These are phyloP conservation scores for Neurospora sp. DNA, from an alignment of 495 filamentous ascomycete species.

Conservation along the genomic window DNA sequence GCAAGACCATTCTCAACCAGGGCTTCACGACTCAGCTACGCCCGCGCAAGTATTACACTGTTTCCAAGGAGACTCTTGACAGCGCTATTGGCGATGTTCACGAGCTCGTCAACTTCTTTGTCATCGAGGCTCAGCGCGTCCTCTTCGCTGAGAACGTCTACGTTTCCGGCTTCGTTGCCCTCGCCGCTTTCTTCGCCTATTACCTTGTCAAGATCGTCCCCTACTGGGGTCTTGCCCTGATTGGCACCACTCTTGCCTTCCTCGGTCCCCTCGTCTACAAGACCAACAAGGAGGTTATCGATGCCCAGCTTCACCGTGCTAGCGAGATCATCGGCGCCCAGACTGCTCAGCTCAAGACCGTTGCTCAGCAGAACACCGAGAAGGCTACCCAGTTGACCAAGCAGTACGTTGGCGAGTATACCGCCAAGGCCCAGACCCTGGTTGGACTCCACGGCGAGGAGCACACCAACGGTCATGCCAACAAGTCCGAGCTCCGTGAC, in stretches of 20 bases:
- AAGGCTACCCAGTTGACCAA: slow-evolving; percentile 67
- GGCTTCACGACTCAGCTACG: slow-evolving; percentile 81
- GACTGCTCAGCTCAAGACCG: slow-evolving; percentile 65
- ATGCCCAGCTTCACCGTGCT: slow-evolving; percentile 64
- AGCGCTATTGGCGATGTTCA: slow-evolving; percentile 71
- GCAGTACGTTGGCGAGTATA: slow-evolving; percentile 74
- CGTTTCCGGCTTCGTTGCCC: slow-evolving; percentile 42
- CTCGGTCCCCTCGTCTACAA: slow-evolving; percentile 84
- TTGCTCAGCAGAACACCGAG: slow-evolving; percentile 73
- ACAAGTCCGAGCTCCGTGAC: slow-evolving; percentile 29
- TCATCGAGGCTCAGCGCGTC: slow-evolving; percentile 92
- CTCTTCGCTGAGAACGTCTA: slow-evolving; percentile 88
- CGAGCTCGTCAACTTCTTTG: slow-evolving; percentile 92
- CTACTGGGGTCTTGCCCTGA: slow-evolving; percentile 80
- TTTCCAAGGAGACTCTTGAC: slow-evolving; percentile 77
- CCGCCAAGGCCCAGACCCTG: slow-evolving; percentile 72
- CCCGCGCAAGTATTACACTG: slow-evolving; percentile 83
- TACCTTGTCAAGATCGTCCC: slow-evolving; percentile 90
- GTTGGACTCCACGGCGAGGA: slow-evolving; percentile 15
- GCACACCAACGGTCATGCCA: slow-evolving; percentile 19
- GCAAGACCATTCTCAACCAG: slow-evolving; percentile 62
- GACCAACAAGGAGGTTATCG: slow-evolving; percentile 88
- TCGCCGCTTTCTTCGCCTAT: slow-evolving; percentile 76
- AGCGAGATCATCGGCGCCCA: slow-evolving; percentile 68
- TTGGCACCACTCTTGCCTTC: slow-evolving; percentile 68